Base-by-base conservation (phyloP, 1,284 basidiomycete species). In the Rhodotorula sp. region DNA sequence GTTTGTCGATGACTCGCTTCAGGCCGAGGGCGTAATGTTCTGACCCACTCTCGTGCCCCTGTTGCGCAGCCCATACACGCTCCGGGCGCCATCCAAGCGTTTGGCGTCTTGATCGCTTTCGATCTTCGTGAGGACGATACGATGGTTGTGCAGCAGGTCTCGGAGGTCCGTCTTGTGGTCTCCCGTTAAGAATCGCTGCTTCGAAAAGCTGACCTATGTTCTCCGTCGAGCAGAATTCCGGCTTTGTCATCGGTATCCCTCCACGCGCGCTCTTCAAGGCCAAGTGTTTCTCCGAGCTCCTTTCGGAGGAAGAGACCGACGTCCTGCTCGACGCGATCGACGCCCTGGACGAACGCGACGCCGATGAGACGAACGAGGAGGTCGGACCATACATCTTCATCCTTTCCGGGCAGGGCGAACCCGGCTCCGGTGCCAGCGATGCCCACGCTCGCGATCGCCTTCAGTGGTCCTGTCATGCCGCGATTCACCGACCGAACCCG, bases 391-490 rank as follows among this genome's bases (percentile, higher is more conserved):
- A 79, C 69, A 79, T 68, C 26, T 80, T 80, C 64, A 59, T 70
- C 31, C 67, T 79, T 26, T 69, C 75, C 14, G 78, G 79, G 1
- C 48, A 65, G 7, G 79, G 79, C 21, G 52, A 70, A 5, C 73
- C 78, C 1, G 78, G 79, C 18, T 68, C 75, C 2, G 76, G 75
- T 3, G 43, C 49, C 12, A 31, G 34, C 47, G 68, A 70, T 23
- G 66, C 72, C 18, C 68, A 65, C 20, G 62, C 46, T 39, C 54
- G 31, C 23, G 66, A 64, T 8, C 62, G 70, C 12, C 83, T 84
- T 23, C 82, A 83, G n/a, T 94, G 92, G 92, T 88, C 87, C 1
- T 91, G 90, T 76, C 93, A 91, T 90, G 92, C 91, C 76, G 91
- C 91, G 0, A 86, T 90, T 0, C 91, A 93, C 80, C 85, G 89